A percentile compares a stretch with the other conserved stretches of the same genome.
Conservation (phyloP, 169 alveolate genomes). For the Plasmodium gallinaceum region DNA sequence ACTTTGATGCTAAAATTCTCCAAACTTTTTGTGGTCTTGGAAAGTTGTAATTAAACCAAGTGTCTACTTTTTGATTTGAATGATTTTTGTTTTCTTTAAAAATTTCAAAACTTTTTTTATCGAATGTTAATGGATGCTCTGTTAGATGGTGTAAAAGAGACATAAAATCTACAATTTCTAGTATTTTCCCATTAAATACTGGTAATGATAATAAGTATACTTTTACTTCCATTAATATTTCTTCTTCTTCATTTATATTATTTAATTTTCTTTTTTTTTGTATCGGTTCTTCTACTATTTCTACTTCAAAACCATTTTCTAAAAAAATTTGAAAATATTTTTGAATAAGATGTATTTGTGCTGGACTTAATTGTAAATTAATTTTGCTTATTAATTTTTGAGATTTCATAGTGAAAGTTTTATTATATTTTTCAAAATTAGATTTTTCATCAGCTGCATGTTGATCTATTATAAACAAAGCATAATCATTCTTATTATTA, state of each 20-base stretch:
- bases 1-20: conserved; percentile 78
- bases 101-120: conserved; percentile 1
- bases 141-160: conserved; percentile 52
- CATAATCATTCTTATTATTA: conserved; percentile 72
- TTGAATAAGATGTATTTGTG: conserved; percentile 82
- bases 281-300: conserved; percentile 63
- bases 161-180: conserved; percentile 74
- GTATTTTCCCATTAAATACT: conserved; percentile 75
- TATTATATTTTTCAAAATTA: conserved; percentile 90
- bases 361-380: conserved; percentile 91
- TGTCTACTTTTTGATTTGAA: conserved; percentile 22
- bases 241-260: conserved; percentile 18
- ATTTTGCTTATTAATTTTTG: conserved; percentile 94
- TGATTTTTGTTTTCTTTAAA: conserved; percentile 14
- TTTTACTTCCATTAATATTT: conserved; percentile 42
- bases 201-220: conserved; percentile 78
- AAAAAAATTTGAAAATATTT: conserved; percentile 86
- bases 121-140: conserved; percentile 37
- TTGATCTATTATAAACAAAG: conserved; percentile 96
- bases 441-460: conserved; percentile 99
- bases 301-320: conserved; percentile 89
- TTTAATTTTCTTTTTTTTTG: conserved; percentile 32
- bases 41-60: conserved; percentile 56
- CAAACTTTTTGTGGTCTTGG: conserved; percentile 79
- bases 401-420: conserved; percentile 87